Percentiles rank a stretch among this genome's conserved stretches.
These are phyloP conservation scores for Yamadazyma paraphyllophila DNA, from an alignment of 805 yeast genomes.

Conservation along the genomic window DNA sequence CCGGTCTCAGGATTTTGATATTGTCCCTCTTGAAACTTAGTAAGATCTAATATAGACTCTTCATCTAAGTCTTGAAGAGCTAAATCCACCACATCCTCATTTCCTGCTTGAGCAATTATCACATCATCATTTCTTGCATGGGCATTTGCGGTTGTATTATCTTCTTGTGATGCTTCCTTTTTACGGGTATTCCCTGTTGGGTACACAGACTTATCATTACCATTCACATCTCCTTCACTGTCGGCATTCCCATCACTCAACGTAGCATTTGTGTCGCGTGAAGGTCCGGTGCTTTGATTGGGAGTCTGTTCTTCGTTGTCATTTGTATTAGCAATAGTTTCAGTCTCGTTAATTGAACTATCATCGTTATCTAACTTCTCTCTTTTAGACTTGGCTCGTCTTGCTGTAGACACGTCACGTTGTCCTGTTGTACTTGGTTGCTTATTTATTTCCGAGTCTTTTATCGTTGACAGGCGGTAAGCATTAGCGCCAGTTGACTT, in stretches of 20 bases:
- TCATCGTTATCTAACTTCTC: slow-evolving; percentile 38
- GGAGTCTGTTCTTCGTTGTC: slow-evolving; percentile 12
- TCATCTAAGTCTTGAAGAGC: slow-evolving; percentile 20
- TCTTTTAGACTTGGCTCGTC: slow-evolving; percentile 17
- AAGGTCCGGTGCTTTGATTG: not conserved
- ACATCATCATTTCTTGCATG: not conserved
- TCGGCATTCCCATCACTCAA: not conserved
- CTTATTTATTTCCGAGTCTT: not conserved
- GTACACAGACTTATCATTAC: too few relatives aligned
- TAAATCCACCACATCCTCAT: slow-evolving; percentile 13
- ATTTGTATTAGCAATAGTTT: slow-evolving; percentile 35
- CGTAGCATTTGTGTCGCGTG: not conserved
- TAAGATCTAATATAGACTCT: slow-evolving; percentile 49
- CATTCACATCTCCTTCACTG: not conserved
- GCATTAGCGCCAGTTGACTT: not conserved
- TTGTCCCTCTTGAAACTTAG: slow-evolving; percentile 71
- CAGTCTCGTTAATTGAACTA: slow-evolving; percentile 39
- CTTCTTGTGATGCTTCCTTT: too few relatives aligned
- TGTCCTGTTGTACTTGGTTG: not conserved
- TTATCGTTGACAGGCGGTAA: slow-evolving; percentile 1
- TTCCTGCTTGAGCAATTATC: slow-evolving; percentile 11
- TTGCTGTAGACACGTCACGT: not conserved
- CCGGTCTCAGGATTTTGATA: slow-evolving; percentile 61
- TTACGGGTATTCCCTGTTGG: too few relatives aligned
- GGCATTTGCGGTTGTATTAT: too few relatives aligned